Base-by-base conservation (phyloP, 1,139 yeast genomes). In the Candida glucosophila region DNA sequence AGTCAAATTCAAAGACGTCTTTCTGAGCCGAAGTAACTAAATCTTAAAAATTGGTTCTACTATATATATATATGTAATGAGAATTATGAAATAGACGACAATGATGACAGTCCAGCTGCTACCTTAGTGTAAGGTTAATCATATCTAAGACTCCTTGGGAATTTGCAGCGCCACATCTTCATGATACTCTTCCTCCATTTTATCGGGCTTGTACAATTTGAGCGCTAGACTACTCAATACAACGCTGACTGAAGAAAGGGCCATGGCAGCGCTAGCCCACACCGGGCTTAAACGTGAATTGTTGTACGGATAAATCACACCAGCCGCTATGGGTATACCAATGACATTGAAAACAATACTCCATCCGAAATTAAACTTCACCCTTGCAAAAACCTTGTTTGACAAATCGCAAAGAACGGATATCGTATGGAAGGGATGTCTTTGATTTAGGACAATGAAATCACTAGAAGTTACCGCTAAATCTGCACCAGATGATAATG, bases 211-310 rank as follows among this genome's bases (percentile, higher is more conserved):
- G 40, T 65, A 71, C 17, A 68, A 48, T 31, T 57, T 61, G 35
- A 73, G 49, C 0, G 72, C 66, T 39, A 72, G 57, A 45, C 77
- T 69, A 40, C 77, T 71, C 29, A 62, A 41, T 2, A 73, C 72
- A 29, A 73, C 79, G 43, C 75, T 67, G 9, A 73, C 54, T 6
- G 77, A 69, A 10, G 75, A 67, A n/a, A 65, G 58, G 0, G 79
- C 79, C 79, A 73, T 73, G 1, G 78, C 78, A 8, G 74, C 74
- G 55, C 76, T 67, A 3, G 78, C 77, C 79, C 80, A 73, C 6
- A 70, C 75, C 1, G 80, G 80, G 25, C 65, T 63, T 30, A 73
- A 49, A 29, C 77, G 46, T 6, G 72, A 57, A 35, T 70, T 66
- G 5, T 63, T 41, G 30, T 67, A 64, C 0, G 77, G 78, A 39